These are phyloP conservation scores for Symmetrospora coprosmae DNA, from an alignment of 768 basidiomycete genomes.

Conservation along the genomic window DNA sequence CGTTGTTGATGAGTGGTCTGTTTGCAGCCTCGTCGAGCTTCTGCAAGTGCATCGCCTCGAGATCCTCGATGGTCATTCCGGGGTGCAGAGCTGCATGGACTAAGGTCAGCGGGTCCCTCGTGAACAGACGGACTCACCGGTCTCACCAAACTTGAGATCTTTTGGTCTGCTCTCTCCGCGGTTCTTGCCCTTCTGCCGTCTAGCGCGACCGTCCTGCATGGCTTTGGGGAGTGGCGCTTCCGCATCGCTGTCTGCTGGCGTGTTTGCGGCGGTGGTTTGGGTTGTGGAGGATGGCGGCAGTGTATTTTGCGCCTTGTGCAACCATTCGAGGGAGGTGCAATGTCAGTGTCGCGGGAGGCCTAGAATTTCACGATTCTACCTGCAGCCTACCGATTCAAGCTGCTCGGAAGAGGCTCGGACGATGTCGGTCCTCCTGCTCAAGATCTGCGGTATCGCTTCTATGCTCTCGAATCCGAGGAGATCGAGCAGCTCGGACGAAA, in stretches of 20 bases:
- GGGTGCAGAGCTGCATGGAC: constrained; percentile 8
- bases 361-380: background rate
- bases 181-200: background rate
- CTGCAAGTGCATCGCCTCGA: constrained; percentile 7
- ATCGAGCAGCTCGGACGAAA: constrained; percentile 64
- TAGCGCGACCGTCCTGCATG: constrained; percentile 3
- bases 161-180: constrained; percentile 1
- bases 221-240: constrained; percentile 18
- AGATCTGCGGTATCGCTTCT: constrained; percentile 57
- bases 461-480: constrained; percentile 71
- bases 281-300: background rate
- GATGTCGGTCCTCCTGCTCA: constrained; percentile 46
- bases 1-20: constrained; percentile 7
- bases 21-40: constrained; percentile 11
- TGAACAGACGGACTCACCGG: too few relatives aligned
- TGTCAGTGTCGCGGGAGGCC: background rate
- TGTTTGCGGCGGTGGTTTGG: background rate
- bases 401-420: constrained; percentile 24
- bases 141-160: constrained; percentile 16
- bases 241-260: background rate
- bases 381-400: background rate
- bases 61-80: constrained; percentile 16
- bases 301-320: background rate
- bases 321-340: background rate
- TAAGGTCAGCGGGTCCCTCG: too few relatives aligned